Conservation (phyloP, 371 early-diverging fungal species). For the Mortierella sp. region DNA sequence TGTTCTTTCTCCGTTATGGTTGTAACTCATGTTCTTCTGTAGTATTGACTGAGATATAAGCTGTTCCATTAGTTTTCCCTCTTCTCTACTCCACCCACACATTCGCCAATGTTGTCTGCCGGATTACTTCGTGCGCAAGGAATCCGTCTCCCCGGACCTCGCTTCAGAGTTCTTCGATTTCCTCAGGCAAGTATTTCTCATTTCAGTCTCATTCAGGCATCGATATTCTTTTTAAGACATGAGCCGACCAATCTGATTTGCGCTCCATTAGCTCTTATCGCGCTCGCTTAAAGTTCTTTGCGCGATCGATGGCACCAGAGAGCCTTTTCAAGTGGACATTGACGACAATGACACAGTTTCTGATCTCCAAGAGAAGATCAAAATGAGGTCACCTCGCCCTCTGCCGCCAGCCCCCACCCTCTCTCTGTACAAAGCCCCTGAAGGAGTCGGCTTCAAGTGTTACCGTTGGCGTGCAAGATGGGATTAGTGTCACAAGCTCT, state of each 20-base stretch:
- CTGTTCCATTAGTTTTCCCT: neutral
- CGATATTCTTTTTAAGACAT: neutral
- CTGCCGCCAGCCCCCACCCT: neutral
- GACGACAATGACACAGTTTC: constrained; percentile 4
- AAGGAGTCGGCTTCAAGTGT: constrained; percentile 18
- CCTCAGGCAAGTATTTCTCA: constrained; percentile 14
- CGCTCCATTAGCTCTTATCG: neutral
- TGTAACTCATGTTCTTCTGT: too few relatives aligned
- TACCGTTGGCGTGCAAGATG: constrained; percentile 16
- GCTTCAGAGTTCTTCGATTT: constrained; percentile 2
- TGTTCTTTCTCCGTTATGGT: too few relatives aligned
- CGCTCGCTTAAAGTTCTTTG: constrained; percentile 19
- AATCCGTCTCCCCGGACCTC: constrained; percentile 11
- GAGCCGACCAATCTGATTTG: neutral
- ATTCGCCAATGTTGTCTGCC: constrained; percentile 14
- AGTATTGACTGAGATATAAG: too few relatives aligned
- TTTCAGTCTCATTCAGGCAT: neutral
- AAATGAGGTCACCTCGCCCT: neutral
- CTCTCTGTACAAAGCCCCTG: neutral
- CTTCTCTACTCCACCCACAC: constrained; percentile 6
- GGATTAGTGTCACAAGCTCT: constrained; percentile 15
- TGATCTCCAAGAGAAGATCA: constrained; percentile 8
- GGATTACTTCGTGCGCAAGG: constrained; percentile 24
- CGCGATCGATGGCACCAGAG: constrained; percentile 14
- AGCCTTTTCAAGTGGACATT: constrained; percentile 13